phyloP scores from a whole-genome alignment of 2,329 filamentous ascomycete species.

The Lasiodiplodia theobromae region DNA sequence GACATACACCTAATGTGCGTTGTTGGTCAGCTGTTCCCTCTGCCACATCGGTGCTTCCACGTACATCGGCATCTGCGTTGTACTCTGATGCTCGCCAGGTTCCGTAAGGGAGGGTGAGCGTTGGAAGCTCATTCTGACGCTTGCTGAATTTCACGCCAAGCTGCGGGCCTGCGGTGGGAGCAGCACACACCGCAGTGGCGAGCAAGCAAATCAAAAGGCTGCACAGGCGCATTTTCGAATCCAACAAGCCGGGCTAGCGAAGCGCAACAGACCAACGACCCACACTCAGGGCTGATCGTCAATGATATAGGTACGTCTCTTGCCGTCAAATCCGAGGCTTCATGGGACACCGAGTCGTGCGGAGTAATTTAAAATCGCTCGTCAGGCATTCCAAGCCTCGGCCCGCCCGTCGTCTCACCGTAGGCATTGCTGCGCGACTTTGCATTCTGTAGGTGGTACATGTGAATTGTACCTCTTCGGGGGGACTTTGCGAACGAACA shows the following conservation, averaged over 20 bases:
- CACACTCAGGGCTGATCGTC: conserved; percentile 2
- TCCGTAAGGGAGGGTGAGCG: conserved; percentile 25
- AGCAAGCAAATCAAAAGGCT: conserved; percentile 10
- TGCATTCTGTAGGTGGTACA: neutral
- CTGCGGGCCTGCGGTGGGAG: conserved; percentile 12
- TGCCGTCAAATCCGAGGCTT: conserved; percentile 5
- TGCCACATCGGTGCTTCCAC: neutral
- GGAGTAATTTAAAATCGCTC: neutral
- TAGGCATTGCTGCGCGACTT: conserved; percentile 1
- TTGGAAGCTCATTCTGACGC: conserved; percentile 26
- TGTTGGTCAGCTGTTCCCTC: neutral
- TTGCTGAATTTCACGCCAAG: conserved; percentile 26
- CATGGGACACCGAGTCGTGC: neutral
- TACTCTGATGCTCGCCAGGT: conserved; percentile 24
- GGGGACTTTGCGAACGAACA: neutral
- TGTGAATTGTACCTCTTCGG: conserved; percentile 8
- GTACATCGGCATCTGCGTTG: conserved; percentile 26
- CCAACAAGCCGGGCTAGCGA: neutral
- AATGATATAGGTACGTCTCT: conserved; percentile 10
- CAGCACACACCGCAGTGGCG: conserved; percentile 4
- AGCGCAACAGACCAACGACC: neutral
- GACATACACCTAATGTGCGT: conserved; percentile 28
- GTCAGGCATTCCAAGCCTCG: conserved; percentile 12
- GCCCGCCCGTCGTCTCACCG: conserved; percentile 3
- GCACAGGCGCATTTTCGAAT: conserved; percentile 12